Evolutionary conservation across 2,329 filamentous ascomycete genomes (phyloP), one percentile per base, ranked within the genome.

Genomic region (Penicillium sp.): DNA sequence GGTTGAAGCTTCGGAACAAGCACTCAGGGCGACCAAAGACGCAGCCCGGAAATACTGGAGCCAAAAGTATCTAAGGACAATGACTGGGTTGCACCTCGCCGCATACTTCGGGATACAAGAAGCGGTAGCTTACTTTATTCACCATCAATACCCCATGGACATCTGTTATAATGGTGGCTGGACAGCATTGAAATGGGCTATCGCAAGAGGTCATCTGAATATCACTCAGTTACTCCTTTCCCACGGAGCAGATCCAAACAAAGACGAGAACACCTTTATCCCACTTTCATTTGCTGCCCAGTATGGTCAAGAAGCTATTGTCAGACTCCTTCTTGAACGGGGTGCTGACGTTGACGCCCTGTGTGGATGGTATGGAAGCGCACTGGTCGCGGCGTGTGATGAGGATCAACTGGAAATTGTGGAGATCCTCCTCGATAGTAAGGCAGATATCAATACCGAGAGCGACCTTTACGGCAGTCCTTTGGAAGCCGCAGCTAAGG

Each of bases 261-360:
- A 8, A 32, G 4, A 12, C 0, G 4, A 21, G 12, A 2, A 39
- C 2, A 2, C 0, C 2, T 3, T 8, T 6, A 38, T 10, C 16
- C 4, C 2, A 6, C 46, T 49, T 31, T 13, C 46, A 41, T 0
- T 6, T n/a, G 46, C 46, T 16, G 27, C 37, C 34, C 10, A 31
- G 6, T 4, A 5, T 15, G 37, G 47, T 0, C 10, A 2, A 23
- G 27, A 40, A 1, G 15, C 5, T 12, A 25, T 15, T 2, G 6
- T 4, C 9, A 23, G 16, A 9, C 47, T 41, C 8, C 27, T 50
- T 23, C 8, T 50, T 18, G 18, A 50, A 0, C 1, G 16, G 1
- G 47, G 38, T 0, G 47, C 5, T 21, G 37, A 41, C 3, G 6
- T 41, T 8, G 10, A 50, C 2, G n/a, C 12, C 5, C 16, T 1